Percentiles rank a stretch among this genome's conserved stretches.
Evolutionary conservation across 2,329 filamentous ascomycete genomes (phyloP).

Genomic region (Monilinia aucupariae): DNA sequence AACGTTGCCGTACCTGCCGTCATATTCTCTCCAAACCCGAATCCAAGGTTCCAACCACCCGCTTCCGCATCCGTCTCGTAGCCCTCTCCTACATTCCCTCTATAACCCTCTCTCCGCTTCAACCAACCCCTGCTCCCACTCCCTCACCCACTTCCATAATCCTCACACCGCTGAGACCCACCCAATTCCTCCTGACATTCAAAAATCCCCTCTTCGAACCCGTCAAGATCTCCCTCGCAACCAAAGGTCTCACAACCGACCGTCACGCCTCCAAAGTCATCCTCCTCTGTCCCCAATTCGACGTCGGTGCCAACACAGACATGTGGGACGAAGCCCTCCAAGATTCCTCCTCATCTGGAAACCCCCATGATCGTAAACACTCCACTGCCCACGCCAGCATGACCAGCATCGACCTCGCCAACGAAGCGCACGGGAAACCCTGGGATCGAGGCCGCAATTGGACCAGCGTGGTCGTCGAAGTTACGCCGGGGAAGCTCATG

Average conservation of each 20-base stretch:
- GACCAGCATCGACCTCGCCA: slow-evolving; percentile 5
- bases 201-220: slow-evolving; percentile 92
- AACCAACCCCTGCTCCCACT: slow-evolving; percentile 29
- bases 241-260: slow-evolving; percentile 72
- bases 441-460: slow-evolving; percentile 93
- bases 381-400: slow-evolving; percentile 8
- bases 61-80: slow-evolving; percentile 88
- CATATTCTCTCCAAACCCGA: slow-evolving; percentile 96
- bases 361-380: not conserved
- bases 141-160: not conserved
- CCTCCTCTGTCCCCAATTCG: slow-evolving; percentile 88
- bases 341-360: not conserved
- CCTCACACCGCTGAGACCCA: slow-evolving; percentile 43
- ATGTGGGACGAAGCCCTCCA: slow-evolving; percentile 76
- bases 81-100: slow-evolving; percentile 84
- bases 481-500: slow-evolving; percentile 54
- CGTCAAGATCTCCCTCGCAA: slow-evolving; percentile 83
- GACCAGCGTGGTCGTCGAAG: slow-evolving; percentile 89
- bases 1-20: slow-evolving; percentile 85
- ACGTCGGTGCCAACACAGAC: slow-evolving; percentile 89
- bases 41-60: slow-evolving; percentile 78
- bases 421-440: slow-evolving; percentile 62
- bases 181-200: slow-evolving; percentile 82
- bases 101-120: slow-evolving; percentile 64
- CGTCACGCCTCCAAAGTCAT: slow-evolving; percentile 76